Evolutionary conservation across 2,329 filamentous ascomycete genomes (phyloP).

Genomic region (Sarocladiaceae sp.): DNA sequence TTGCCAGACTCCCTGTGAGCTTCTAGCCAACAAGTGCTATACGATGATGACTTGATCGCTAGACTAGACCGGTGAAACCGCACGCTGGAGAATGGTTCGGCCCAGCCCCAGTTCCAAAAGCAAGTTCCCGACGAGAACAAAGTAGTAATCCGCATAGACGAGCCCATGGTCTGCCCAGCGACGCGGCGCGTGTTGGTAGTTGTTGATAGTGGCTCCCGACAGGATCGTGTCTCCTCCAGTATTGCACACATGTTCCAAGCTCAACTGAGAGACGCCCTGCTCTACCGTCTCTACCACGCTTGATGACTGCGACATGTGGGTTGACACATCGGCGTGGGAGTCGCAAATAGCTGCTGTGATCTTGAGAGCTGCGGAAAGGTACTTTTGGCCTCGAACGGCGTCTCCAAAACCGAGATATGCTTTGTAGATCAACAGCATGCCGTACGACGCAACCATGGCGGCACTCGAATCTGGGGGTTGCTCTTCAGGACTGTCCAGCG

Average conservation of each 20-base stretch:
- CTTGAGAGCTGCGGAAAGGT: conserved; percentile 7
- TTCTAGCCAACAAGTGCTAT: too few relatives aligned
- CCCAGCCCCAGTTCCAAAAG: neutral
- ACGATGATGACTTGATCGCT: too few relatives aligned
- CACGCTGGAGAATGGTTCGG: neutral
- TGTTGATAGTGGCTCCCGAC: conserved; percentile 38
- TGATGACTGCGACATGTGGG: neutral
- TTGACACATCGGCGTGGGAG: conserved; percentile 16
- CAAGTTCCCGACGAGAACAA: conserved; percentile 37
- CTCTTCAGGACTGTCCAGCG: conserved; percentile 10
- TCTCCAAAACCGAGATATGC: conserved; percentile 13
- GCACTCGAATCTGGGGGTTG: conserved; percentile 31
- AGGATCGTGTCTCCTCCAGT: conserved; percentile 36
- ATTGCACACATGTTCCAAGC: conserved; percentile 13
- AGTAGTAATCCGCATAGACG: conserved; percentile 44
- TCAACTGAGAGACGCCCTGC: conserved; percentile 7
- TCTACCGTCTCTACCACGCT: conserved; percentile 18
- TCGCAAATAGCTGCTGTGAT: conserved; percentile 11
- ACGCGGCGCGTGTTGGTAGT: conserved; percentile 36
- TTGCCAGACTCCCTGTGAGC: too few relatives aligned
- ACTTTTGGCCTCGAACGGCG: neutral
- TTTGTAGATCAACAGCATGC: conserved; percentile 29
- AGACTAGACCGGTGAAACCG: neutral
- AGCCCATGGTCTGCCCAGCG: conserved; percentile 39
- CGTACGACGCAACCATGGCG: conserved; percentile 31